Evolutionary conservation across 176 grass and related monocot species (phyloP).

Genomic region (Cenchrus fungigraminus): DNA sequence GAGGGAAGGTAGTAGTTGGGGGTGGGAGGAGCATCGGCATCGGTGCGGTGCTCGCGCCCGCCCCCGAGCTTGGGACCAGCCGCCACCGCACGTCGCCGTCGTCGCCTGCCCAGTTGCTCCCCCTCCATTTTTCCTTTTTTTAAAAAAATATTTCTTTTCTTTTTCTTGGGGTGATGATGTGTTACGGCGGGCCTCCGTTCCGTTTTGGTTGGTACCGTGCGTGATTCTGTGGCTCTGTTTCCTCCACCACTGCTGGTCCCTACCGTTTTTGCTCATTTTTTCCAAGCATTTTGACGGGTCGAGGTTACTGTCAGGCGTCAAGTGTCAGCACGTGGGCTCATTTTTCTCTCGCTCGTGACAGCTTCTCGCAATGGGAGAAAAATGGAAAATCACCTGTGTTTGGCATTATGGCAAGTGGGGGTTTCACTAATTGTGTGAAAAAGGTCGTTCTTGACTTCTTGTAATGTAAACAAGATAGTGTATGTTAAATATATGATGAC

Average conservation of each 20-base stretch:
- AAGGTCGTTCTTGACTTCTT: too few species aligned
- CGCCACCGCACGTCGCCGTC: slow-evolving; percentile 67
- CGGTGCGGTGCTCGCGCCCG: slow-evolving; percentile 40
- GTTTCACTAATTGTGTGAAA: too few species aligned
- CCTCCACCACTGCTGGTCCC: background rate
- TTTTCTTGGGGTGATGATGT: background rate
- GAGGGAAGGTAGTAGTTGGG: slow-evolving; percentile 36
- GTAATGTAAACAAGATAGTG: too few species aligned
- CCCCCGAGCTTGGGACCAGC: slow-evolving; percentile 58
- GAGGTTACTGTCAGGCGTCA: background rate
- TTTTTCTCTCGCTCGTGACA: background rate
- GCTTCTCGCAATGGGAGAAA: too few species aligned
- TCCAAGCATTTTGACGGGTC: background rate
- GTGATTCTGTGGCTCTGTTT: background rate
- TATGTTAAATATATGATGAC: too few species aligned
- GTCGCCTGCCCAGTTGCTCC: slow-evolving; percentile 33
- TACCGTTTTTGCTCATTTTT: background rate
- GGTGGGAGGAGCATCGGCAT: slow-evolving; percentile 66
- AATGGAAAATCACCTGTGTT: too few species aligned
- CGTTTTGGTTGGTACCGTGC: background rate
- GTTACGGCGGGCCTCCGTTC: background rate
- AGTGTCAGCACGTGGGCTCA: background rate
- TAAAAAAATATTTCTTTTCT: too few species aligned
- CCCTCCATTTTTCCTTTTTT: background rate
- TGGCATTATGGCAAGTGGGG: too few species aligned